phyloP scores from a whole-genome alignment of 352 stramenopile genomes.

The Globisporangium alternatum region DNA sequence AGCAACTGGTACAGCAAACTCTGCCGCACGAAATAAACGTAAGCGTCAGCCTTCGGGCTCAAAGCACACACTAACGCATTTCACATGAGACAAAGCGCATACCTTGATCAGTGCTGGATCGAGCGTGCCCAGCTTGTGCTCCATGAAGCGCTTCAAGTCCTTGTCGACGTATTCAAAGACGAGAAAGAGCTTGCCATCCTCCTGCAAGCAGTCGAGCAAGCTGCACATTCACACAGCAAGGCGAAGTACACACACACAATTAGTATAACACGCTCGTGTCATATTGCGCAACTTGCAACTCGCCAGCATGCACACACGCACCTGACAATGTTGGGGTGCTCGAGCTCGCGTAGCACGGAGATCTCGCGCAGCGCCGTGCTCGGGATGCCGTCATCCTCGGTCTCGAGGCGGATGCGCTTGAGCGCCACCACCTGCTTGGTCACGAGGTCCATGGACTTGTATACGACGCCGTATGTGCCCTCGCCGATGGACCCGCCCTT shows the following conservation, averaged over 20 bases:
- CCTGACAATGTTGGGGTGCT: conserved; percentile 98
- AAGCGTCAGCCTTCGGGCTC: neutral
- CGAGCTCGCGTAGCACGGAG: conserved; percentile 95
- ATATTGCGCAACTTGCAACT: neutral
- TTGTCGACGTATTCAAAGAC: conserved; percentile 99
- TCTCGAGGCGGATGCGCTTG: conserved; percentile 97
- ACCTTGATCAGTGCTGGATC: conserved; percentile 67
- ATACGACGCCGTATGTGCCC: conserved; percentile 97
- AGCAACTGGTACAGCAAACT: conserved; percentile 86
- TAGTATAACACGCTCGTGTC: neutral
- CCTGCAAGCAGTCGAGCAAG: conserved; percentile 94
- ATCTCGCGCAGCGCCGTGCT: conserved; percentile 98
- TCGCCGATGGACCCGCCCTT: conserved; percentile 92
- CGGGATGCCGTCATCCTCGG: conserved; percentile 99
- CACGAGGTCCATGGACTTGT: conserved; percentile 93
- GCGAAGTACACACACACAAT: neutral
- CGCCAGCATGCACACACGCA: conserved; percentile 12
- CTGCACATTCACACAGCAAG: conserved; percentile 20
- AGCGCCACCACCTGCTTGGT: conserved; percentile 92
- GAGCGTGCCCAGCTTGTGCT: conserved; percentile 76
- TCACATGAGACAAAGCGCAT: neutral
- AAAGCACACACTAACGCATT: neutral
- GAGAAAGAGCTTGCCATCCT: conserved; percentile 95
- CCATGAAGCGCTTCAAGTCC: conserved; percentile 96
- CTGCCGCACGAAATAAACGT: conserved; percentile 8